Percentiles rank a stretch among this genome's conserved stretches.
phyloP scores from a whole-genome alignment of 2,329 filamentous ascomycete species.

The Hymenoscyphus scutula region DNA sequence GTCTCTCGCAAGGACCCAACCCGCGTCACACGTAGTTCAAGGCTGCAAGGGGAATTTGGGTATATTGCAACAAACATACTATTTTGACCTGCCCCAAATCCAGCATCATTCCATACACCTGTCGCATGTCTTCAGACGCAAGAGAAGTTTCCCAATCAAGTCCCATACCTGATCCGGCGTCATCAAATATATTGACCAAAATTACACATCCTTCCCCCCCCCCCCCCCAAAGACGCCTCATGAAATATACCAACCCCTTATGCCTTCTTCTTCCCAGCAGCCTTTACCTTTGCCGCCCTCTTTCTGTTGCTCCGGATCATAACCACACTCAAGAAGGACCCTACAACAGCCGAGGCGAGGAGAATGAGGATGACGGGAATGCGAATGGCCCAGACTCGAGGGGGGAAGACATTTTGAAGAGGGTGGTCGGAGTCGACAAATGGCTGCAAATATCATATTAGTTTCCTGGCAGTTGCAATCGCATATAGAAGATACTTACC shows the following conservation, averaged over 20 bases:
- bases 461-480: constrained; percentile 9
- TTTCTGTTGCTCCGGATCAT: constrained; percentile 99
- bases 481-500: constrained; percentile 52
- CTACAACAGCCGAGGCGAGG: constrained; percentile 87
- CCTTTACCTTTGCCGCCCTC: constrained; percentile 91
- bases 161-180: not conserved
- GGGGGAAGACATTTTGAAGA: constrained; percentile 91
- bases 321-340: constrained; percentile 91
- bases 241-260: constrained; percentile 41
- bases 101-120: not conserved
- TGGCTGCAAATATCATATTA: constrained; percentile 57
- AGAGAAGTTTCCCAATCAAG: not conserved
- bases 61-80: not conserved
- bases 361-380: constrained; percentile 96
- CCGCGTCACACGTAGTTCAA: not conserved
- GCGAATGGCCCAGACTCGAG: constrained; percentile 97
- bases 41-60: constrained; percentile 2
- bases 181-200: constrained; percentile 2
- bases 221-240: not conserved
- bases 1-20: too few species aligned
- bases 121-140: not conserved
- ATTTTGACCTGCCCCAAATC: constrained; percentile 1
- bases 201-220: not conserved
- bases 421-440: constrained; percentile 95
- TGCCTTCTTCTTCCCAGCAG: constrained; percentile 82